A percentile compares a stretch with the other conserved stretches of the same genome.
Evolutionary conservation across 2,329 filamentous ascomycete species (phyloP).

Genomic region (Cercospora berteroae): DNA sequence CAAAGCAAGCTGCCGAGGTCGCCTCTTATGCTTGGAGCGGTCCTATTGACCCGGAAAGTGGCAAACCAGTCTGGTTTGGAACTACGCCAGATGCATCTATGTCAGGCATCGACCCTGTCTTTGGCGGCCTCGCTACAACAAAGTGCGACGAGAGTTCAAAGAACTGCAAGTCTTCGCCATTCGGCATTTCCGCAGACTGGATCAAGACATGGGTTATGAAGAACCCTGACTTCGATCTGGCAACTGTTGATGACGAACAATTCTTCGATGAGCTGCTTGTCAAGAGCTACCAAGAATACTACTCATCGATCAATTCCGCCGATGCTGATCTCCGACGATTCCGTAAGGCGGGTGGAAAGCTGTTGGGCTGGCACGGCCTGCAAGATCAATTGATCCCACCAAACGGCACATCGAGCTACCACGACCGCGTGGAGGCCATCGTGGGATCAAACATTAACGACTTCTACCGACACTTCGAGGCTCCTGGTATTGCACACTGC

Average conservation of each 20-base stretch:
- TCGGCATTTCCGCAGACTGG: conserved; percentile 38
- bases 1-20: conserved; percentile 34
- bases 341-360: conserved; percentile 39
- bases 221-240: conserved; percentile 28
- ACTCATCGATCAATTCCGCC: conserved; percentile 38
- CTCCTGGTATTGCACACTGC: conserved; percentile 42
- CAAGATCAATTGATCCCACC: conserved; percentile 40
- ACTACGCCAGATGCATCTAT: conserved; percentile 22
- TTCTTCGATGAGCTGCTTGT: conserved; percentile 22
- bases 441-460: conserved; percentile 26
- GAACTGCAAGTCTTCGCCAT: conserved; percentile 31
- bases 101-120: conserved; percentile 23
- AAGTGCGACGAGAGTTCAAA: conserved; percentile 26
- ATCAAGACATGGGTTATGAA: conserved; percentile 37
- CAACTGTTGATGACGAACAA: conserved; percentile 19
- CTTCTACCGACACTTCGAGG: conserved; percentile 40
- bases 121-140: conserved; percentile 32
- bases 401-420: conserved; percentile 40
- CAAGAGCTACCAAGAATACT: conserved; percentile 29
- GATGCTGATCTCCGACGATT: conserved; percentile 41
- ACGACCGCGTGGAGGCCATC: conserved; percentile 30
- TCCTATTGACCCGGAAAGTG: conserved; percentile 21
- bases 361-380: conserved; percentile 44
- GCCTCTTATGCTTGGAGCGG: conserved; percentile 38
- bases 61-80: conserved; percentile 35